A percentile compares a stretch with the other conserved stretches of the same genome.
Evolutionary conservation across 176 grass and related monocot genomes (phyloP).

Genomic region (Puya raimondii): DNA sequence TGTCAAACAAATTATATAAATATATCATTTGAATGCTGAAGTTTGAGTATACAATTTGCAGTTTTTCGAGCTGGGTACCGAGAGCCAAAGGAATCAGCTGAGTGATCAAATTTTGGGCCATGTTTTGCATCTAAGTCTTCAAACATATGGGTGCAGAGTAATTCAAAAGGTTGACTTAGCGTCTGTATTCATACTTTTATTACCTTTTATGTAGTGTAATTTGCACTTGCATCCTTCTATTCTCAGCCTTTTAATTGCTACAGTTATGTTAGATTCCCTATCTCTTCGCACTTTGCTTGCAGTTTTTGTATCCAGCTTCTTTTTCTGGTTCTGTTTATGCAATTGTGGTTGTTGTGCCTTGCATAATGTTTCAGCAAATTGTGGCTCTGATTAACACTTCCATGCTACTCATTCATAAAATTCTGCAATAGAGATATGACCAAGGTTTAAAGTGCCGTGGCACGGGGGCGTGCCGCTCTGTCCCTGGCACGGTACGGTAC

Average conservation of each 20-base stretch:
- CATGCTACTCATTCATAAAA: too few species aligned
- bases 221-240: neutral
- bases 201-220: neutral
- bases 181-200: neutral
- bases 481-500: too few species aligned
- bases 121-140: conserved; percentile 22
- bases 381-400: too few species aligned
- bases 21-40: neutral
- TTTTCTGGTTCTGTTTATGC: neutral
- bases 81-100: conserved; percentile 19
- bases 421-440: too few species aligned
- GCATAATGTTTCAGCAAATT: neutral
- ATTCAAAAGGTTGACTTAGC: conserved; percentile 26
- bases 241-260: neutral
- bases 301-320: neutral
- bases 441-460: too few species aligned
- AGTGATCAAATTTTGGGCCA: conserved; percentile 7
- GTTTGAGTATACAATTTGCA: neutral
- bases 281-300: neutral
- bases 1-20: neutral
- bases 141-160: conserved; percentile 32
- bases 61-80: conserved; percentile 20
- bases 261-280: neutral
- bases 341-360: neutral
- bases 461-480: too few species aligned